Conservation (phyloP, 495 filamentous ascomycete genomes). For the Alectoria sarmentosa region DNA sequence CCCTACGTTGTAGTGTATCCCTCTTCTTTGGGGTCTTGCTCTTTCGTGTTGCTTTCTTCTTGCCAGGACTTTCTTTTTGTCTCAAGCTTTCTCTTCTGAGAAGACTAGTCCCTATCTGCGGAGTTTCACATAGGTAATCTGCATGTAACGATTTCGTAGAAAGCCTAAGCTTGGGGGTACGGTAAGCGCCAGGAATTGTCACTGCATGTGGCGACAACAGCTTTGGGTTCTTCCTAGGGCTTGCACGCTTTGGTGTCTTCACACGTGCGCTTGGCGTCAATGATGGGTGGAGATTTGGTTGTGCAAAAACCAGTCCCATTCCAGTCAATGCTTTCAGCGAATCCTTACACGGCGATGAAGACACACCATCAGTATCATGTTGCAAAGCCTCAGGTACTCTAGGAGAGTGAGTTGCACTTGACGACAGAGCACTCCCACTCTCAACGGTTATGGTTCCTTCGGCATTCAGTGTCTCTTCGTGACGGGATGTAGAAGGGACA, state of each 20-base stretch:
- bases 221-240: neutral
- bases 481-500: neutral
- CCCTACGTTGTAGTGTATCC: constrained; percentile 20
- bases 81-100: constrained; percentile 23
- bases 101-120: constrained; percentile 24
- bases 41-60: constrained; percentile 12
- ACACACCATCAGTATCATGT: neutral
- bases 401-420: neutral
- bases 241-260: neutral
- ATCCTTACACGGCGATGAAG: neutral
- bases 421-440: neutral
- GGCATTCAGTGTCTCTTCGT: neutral
- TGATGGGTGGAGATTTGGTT: neutral
- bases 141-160: neutral
- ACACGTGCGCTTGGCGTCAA: neutral
- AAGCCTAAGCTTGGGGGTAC: neutral
- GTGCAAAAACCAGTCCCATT: neutral
- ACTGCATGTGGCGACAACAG: neutral
- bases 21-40: constrained; percentile 19
- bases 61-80: constrained; percentile 17
- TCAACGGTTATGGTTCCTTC: neutral
- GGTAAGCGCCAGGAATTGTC: neutral
- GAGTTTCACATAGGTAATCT: constrained; percentile 11
- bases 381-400: neutral
- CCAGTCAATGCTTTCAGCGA: neutral